A percentile compares a stretch with the other conserved stretches of the same genome.
Evolutionary conservation across 306 rosid genomes (phyloP).

Genomic region (Casuarina equisetifolia): DNA sequence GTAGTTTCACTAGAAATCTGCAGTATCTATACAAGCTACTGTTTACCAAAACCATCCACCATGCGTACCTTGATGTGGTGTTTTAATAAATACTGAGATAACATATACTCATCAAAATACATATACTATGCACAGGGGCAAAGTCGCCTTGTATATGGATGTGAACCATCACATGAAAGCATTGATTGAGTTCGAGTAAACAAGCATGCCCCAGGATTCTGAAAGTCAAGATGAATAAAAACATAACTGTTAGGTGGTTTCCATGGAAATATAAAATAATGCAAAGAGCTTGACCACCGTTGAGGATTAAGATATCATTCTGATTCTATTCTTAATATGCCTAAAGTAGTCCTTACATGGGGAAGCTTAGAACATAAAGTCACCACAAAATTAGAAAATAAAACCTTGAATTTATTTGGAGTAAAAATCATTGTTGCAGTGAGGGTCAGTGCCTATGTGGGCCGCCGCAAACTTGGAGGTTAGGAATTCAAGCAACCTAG

Average conservation of each 20-base stretch:
- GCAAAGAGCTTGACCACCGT: background rate
- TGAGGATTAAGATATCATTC: background rate
- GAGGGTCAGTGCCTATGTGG: no score
- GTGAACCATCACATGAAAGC: conserved; percentile 89
- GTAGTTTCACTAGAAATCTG: background rate
- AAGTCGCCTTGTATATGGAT: conserved; percentile 76
- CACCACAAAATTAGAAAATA: background rate
- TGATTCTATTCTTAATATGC: conserved; percentile 10
- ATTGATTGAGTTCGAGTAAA: conserved; percentile 54
- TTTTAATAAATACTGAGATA: conserved; percentile 8
- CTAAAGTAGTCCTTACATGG: background rate
- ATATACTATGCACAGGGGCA: conserved; percentile 86
- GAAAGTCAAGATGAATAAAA: conserved; percentile 19
- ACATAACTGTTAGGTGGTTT: conserved; percentile 7
- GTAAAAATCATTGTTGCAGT: background rate
- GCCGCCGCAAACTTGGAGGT: no score
- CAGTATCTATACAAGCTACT: background rate
- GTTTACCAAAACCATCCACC: background rate
- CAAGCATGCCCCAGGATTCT: conserved; percentile 95
- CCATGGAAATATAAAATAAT: conserved; percentile 13
- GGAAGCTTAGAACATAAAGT: background rate
- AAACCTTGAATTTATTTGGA: background rate
- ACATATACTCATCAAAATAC: conserved; percentile 39
- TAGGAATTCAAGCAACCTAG: no score
- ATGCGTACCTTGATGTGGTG: background rate